phyloP scores from a whole-genome alignment of 2,329 filamentous ascomycete species.

The Scedosporium boydii region DNA sequence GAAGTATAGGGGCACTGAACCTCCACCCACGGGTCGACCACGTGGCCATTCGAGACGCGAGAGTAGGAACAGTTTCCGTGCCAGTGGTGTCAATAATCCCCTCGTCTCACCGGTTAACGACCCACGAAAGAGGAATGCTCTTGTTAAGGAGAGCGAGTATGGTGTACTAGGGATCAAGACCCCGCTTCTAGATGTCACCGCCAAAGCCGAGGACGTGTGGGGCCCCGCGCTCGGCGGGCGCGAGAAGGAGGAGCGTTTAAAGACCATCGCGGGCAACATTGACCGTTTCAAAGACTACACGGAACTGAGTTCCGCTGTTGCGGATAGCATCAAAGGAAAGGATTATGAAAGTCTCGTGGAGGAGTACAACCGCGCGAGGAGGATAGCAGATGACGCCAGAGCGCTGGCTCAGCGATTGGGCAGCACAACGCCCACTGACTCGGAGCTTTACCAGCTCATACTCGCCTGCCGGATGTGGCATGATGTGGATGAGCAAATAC shows the following conservation, averaged over 20 bases:
- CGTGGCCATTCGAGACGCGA: conserved; percentile 55
- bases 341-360: conserved; percentile 85
- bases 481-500: conserved; percentile 81
- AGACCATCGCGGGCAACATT: conserved; percentile 64
- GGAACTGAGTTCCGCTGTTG: conserved; percentile 66
- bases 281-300: conserved; percentile 75
- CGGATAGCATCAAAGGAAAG: conserved; percentile 79
- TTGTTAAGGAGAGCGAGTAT: conserved; percentile 88
- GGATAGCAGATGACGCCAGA: conserved; percentile 69
- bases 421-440: conserved; percentile 53
- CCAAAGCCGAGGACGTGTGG: conserved; percentile 96
- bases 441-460: conserved; percentile 76
- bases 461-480: conserved; percentile 91
- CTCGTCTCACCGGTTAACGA: conserved; percentile 34
- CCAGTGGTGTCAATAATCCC: conserved; percentile 28
- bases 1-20: conserved; percentile 61
- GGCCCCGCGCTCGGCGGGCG: conserved; percentile 84
- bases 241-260: conserved; percentile 83
- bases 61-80: conserved; percentile 58
- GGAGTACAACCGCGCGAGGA: conserved; percentile 75
- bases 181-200: conserved; percentile 78
- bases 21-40: conserved; percentile 28
- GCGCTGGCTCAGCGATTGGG: conserved; percentile 50
- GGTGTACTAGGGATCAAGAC: conserved; percentile 80
- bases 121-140: conserved; percentile 72